Percentiles rank a stretch among this genome's conserved stretches.
Conservation (phyloP, 768 basidiomycete species). For the Bullera alba region DNA sequence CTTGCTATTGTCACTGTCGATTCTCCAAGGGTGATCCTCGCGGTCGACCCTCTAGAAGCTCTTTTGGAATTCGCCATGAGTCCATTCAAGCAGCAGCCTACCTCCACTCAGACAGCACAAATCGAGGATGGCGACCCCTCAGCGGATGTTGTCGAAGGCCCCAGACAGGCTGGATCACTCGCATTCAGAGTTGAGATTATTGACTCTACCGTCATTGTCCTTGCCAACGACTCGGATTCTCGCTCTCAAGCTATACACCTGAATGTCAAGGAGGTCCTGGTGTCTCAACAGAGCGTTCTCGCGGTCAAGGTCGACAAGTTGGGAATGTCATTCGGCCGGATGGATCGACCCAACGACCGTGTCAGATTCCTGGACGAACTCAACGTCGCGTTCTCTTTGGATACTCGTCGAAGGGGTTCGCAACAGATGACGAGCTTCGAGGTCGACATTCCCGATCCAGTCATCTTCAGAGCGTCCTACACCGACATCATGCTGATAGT, state of each 20-base stretch:
- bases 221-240: conserved; percentile 72
- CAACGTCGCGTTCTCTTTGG: conserved; percentile 77
- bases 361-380: conserved; percentile 91
- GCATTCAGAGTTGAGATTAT: conserved; percentile 77
- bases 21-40: conserved; percentile 84
- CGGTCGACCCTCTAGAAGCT: conserved; percentile 82
- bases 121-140: conserved; percentile 11
- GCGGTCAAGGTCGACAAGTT: conserved; percentile 71
- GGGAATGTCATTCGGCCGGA: conserved; percentile 87
- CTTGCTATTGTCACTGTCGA: conserved; percentile 83
- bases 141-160: conserved; percentile 14
- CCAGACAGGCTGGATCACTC: conserved; percentile 41
- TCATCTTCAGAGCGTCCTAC: conserved; percentile 91
- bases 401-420: conserved; percentile 56
- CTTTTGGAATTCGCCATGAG: conserved; percentile 76
- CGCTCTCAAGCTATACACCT: conserved; percentile 81
- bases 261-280: conserved; percentile 70
- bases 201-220: conserved; percentile 75
- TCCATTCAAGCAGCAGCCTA: conserved; percentile 47
- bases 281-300: conserved; percentile 79
- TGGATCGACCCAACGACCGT: conserved; percentile 73
- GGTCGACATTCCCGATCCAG: conserved; percentile 61
- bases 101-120: conserved; percentile 6
- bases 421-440: conserved; percentile 73
- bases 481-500: conserved; percentile 81